These are phyloP conservation scores for Saccharomycopsis javanensis DNA, from an alignment of 805 yeast species.

Conservation along the genomic window DNA sequence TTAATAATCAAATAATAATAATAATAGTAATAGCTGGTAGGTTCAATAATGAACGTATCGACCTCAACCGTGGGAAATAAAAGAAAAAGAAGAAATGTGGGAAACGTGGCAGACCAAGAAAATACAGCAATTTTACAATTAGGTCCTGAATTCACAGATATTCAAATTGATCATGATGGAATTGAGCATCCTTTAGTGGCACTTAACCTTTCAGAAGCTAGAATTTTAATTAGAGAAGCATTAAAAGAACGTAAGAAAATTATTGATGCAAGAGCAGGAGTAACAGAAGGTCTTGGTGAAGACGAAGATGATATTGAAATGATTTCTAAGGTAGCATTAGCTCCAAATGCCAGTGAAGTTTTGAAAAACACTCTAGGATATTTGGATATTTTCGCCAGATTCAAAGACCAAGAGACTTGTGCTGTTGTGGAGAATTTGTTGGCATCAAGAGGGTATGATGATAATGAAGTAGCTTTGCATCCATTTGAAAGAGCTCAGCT, in stretches of 20 bases:
- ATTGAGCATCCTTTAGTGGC: conserved; percentile 69
- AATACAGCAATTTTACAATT: conserved; percentile 79
- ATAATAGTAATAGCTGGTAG: background rate
- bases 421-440: conserved; percentile 86
- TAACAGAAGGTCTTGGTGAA: conserved; percentile 26
- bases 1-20: background rate
- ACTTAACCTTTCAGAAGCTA: conserved; percentile 79
- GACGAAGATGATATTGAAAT: conserved; percentile 27
- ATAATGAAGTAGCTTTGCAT: conserved; percentile 41
- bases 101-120: conserved; percentile 70
- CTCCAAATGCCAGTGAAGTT: conserved; percentile 77
- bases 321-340: conserved; percentile 36
- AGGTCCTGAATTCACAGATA: conserved; percentile 86
- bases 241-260: conserved; percentile 61
- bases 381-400: conserved; percentile 75
- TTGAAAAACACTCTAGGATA: conserved; percentile 87
- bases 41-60: conserved; percentile 67
- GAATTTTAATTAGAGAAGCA: conserved; percentile 84
- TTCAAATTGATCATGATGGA: conserved; percentile 76
- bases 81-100: conserved; percentile 42
- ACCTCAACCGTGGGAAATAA: conserved; percentile 83
- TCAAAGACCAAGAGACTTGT: conserved; percentile 85
- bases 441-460: conserved; percentile 59
- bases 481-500: conserved; percentile 91
- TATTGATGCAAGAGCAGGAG: conserved; percentile 34